Evolutionary conservation across 2,329 filamentous ascomycete genomes (phyloP), one percentile per base, ranked within the genome.

Genomic region (Penicillium glabrum): DNA sequence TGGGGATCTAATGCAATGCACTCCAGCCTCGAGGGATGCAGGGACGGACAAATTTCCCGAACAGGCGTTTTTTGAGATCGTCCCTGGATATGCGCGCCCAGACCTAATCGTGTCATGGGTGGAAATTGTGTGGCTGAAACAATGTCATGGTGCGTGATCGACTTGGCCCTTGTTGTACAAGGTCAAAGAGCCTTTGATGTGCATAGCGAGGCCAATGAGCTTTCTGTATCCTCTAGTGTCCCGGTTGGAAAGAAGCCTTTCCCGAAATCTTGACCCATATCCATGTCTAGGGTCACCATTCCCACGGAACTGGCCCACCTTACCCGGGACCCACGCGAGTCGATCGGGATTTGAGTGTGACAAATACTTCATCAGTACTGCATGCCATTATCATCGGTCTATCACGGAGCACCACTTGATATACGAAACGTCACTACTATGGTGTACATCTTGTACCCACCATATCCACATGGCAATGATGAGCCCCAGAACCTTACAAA

Each of bases 11-110:
- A 58, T 59, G 33, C 46, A 53, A 54, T 51, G 57, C 57, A 57
- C 29, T 41, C 19, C 33, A 49, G 37, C 53, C 43, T 56, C 26
- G 37, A 46, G 37, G 13, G 9, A 54, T 63, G 63, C 64, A 66
- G 26, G 48, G 48, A 60, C 64, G 64, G 64, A 61, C 48, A 62
- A 61, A 63, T 65, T 63, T 16, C 64, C 63, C 60, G 57, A 66
- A 67, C 39, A 37, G 53, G 64, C 44, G 41, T 45, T 31, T 31
- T 24, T 46, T n/a, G 16, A 61, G 60, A 64, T 66, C 60, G 59
- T 61, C 59, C 44, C 53, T 60, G 56, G 55, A 54, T 52, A 66
- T 59, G 48, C 49, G 47, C 54, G 52, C 55, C 45, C 41, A 41
- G 44, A 27, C 56, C 59, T 58, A 58, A 65, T 63, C 60, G 56